Base-by-base conservation (phyloP, 2,329 filamentous ascomycete genomes). In the Neophaeococcomyces aloes region DNA sequence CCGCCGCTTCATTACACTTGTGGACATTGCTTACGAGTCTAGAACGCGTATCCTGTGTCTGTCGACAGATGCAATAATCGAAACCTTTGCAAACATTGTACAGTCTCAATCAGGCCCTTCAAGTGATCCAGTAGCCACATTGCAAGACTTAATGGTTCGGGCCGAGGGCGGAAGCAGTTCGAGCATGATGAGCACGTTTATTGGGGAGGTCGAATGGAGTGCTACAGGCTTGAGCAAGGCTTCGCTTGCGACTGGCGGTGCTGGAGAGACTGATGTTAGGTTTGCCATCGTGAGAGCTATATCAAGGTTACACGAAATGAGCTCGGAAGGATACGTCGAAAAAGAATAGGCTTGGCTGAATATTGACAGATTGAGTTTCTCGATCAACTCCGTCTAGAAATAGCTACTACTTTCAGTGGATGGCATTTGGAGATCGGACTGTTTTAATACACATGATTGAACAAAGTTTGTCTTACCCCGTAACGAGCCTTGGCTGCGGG, bases 111-210 rank as follows among this genome's bases (percentile, higher is more conserved):
- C 19, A 10, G 7, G 19, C 4, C 14, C 6, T 8, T 37, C 34
- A 7, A 7, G 23, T 8, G 34, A n/a, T 23, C 15, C 15, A 8
- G 15, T 13, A 8, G 34, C 11, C 18, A 7, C 4, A 19, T 11
- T 13, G 7, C 21, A 30, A 29, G 21, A 39, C 27, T 19, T 39
- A n/a, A 39, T 7, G 13, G 37, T 39, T 10, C 27, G 18, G 37
- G 27, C 14, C 4, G 37, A 39, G 15, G 37, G 37, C 5, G 37
- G 37, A 18, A 39, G 37, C 18, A 39, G 37, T 17, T 39, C 37
- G 10, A 39, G 37, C 14, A 39, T 39, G 37, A 39, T 39, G 37
- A 39, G 37, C 14, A 39, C 37, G 27, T 39, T 39, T 15, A 39
- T 39, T 17, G 21, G 21, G 7, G 37, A 39, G 11, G 27, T 39